Conservation (phyloP, 371 early-diverging fungal genomes). For the Umbelopsis sp. region DNA sequence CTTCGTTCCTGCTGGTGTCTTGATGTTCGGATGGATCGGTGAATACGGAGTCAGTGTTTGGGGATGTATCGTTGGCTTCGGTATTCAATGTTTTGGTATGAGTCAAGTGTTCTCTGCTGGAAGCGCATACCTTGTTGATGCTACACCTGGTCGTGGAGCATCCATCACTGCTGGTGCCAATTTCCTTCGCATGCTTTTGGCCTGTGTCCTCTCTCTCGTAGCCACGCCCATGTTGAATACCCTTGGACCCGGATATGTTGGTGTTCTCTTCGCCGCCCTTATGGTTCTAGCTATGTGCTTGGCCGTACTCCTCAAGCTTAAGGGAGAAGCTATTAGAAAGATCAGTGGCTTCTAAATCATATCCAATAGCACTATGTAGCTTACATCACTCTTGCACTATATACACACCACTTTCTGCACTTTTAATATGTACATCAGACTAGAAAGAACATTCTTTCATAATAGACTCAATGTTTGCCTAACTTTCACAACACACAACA, state of each 20-base stretch:
- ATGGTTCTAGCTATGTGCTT: constrained; percentile 35
- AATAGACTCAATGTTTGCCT: too few relatives aligned
- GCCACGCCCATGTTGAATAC: constrained; percentile 35
- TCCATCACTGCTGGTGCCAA: constrained; percentile 58
- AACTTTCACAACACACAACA: too few relatives aligned
- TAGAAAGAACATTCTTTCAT: neutral
- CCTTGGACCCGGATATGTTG: constrained; percentile 41
- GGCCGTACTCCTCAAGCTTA: constrained; percentile 35
- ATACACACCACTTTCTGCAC: too few relatives aligned
- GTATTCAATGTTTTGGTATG: constrained; percentile 62
- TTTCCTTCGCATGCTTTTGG: constrained; percentile 52
- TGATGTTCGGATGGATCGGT: constrained; percentile 62
- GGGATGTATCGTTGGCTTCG: constrained; percentile 55
- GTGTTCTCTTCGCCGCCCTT: constrained; percentile 35
- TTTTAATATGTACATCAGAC: neutral
- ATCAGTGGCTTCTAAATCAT: constrained; percentile 24
- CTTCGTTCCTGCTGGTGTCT: constrained; percentile 53
- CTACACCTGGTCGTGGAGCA: constrained; percentile 54
- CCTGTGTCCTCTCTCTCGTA: constrained; percentile 46
- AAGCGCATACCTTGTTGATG: constrained; percentile 55
- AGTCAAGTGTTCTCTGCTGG: constrained; percentile 56
- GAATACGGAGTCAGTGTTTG: constrained; percentile 41
- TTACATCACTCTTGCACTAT: too few relatives aligned
- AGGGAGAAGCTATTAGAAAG: constrained; percentile 36
- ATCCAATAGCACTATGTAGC: neutral